These are phyloP conservation scores for Lycium barbarum DNA, from an alignment of 257 asterid genomes.

Conservation along the genomic window DNA sequence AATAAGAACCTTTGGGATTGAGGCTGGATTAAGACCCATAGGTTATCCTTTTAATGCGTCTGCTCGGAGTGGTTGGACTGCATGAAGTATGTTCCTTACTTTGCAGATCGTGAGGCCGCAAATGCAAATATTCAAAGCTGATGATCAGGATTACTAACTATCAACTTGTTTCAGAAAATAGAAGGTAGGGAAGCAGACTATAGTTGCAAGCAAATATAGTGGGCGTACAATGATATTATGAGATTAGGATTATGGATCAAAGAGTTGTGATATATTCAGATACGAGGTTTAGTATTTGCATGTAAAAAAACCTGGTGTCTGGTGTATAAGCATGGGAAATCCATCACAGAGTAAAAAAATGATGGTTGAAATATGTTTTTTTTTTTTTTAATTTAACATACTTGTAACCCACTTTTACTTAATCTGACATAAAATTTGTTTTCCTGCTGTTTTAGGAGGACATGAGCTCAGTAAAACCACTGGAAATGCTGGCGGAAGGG, in stretches of 20 bases:
- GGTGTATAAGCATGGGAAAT: background rate
- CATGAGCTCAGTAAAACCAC: constrained; percentile 94
- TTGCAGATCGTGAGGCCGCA: background rate
- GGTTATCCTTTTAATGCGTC: background rate
- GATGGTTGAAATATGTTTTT: background rate
- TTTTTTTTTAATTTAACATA: background rate
- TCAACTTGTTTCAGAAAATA: background rate
- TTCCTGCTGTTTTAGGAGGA: constrained; percentile 68
- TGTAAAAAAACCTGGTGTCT: background rate
- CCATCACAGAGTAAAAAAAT: background rate
- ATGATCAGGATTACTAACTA: background rate
- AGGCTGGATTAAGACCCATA: background rate
- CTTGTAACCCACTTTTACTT: background rate
- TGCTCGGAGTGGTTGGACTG: background rate
- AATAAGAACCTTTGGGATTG: background rate
- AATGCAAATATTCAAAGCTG: background rate
- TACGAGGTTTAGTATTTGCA: background rate
- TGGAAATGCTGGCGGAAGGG: constrained; percentile 98
- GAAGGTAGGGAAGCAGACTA: background rate
- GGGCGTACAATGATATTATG: background rate
- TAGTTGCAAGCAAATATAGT: background rate
- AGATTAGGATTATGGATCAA: background rate
- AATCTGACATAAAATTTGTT: background rate
- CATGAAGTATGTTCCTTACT: background rate
- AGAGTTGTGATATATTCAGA: constrained; percentile 8